Conservation (phyloP, 2,329 filamentous ascomycete species). For the Fusarium haematococcum region DNA sequence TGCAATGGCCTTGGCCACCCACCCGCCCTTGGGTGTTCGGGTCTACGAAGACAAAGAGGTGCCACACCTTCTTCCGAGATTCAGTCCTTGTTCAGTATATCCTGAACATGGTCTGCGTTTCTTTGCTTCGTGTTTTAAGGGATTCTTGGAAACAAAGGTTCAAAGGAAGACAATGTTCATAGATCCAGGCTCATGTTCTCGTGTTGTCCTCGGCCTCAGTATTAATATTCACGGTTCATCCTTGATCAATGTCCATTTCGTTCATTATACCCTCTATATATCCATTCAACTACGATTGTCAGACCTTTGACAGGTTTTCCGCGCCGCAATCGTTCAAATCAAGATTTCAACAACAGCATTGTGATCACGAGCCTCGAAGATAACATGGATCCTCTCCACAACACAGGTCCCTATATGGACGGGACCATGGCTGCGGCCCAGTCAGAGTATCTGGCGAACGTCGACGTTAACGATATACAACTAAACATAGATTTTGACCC, state of each 20-base stretch:
- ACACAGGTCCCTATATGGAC: background rate
- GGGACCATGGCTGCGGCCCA: background rate
- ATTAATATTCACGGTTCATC: slow-evolving; percentile 20
- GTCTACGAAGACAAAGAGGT: slow-evolving; percentile 25
- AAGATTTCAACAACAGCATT: background rate
- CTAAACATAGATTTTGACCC: background rate
- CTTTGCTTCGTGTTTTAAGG: slow-evolving; percentile 11
- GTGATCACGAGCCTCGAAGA: background rate
- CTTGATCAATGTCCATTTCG: background rate
- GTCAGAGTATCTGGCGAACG: background rate
- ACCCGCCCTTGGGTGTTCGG: slow-evolving; percentile 13
- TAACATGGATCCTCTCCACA: background rate
- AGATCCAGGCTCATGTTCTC: background rate
- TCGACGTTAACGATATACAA: background rate
- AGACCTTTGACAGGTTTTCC: background rate
- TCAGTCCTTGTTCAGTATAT: slow-evolving; percentile 21
- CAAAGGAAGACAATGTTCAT: slow-evolving; percentile 17
- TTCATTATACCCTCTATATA: background rate
- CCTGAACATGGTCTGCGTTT: background rate
- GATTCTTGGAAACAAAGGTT: slow-evolving; percentile 27
- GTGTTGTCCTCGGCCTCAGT: background rate
- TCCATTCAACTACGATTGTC: background rate
- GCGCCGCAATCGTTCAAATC: background rate
- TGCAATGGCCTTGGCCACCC: slow-evolving; percentile 11
- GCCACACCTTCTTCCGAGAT: slow-evolving; percentile 16